A percentile compares a stretch with the other conserved stretches of the same genome.
These are phyloP conservation scores for Graphium sp. DNA, from an alignment of 2,329 filamentous ascomycete species.

Conservation along the genomic window DNA sequence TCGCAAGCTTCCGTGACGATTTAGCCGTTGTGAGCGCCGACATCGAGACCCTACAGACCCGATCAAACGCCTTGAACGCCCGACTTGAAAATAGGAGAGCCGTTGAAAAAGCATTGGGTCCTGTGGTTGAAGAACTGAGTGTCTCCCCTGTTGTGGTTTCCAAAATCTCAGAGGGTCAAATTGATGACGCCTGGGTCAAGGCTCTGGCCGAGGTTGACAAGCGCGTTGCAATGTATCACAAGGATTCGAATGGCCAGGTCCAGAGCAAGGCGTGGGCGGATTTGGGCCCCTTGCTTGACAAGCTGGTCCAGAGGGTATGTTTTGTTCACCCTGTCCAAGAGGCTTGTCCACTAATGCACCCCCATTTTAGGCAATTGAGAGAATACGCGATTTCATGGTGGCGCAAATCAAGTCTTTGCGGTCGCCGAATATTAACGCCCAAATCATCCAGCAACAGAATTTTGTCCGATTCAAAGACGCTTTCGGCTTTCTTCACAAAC, in stretches of 20 bases:
- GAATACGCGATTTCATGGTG: slow-evolving; percentile 88
- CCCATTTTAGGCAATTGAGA: slow-evolving; percentile 61
- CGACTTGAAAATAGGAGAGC: slow-evolving; percentile 77
- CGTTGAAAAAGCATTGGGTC: slow-evolving; percentile 74
- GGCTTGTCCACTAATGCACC: slow-evolving; percentile 5
- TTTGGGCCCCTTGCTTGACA: slow-evolving; percentile 67
- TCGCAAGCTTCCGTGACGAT: slow-evolving; percentile 86
- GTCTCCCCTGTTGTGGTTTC: slow-evolving; percentile 70
- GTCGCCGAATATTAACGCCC: slow-evolving; percentile 91
- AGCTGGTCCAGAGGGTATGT: slow-evolving; percentile 62
- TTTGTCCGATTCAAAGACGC: slow-evolving; percentile 81
- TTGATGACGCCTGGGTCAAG: slow-evolving; percentile 81
- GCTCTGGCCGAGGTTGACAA: slow-evolving; percentile 72
- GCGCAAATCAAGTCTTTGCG: slow-evolving; percentile 86
- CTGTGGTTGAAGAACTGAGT: slow-evolving; percentile 81
- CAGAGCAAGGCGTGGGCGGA: slow-evolving; percentile 67
- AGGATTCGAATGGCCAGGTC: slow-evolving; percentile 40
- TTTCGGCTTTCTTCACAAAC: slow-evolving; percentile 67
- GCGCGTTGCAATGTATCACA: slow-evolving; percentile 55
- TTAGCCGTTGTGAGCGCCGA: slow-evolving; percentile 84
- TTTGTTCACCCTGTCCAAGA: neutral
- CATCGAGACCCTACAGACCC: slow-evolving; percentile 81
- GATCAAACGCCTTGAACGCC: slow-evolving; percentile 68
- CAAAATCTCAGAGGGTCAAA: slow-evolving; percentile 72
- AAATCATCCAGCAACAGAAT: slow-evolving; percentile 87